These are phyloP conservation scores for Euphorbia peplus DNA, from an alignment of 345 rosid genomes.

Conservation along the genomic window DNA sequence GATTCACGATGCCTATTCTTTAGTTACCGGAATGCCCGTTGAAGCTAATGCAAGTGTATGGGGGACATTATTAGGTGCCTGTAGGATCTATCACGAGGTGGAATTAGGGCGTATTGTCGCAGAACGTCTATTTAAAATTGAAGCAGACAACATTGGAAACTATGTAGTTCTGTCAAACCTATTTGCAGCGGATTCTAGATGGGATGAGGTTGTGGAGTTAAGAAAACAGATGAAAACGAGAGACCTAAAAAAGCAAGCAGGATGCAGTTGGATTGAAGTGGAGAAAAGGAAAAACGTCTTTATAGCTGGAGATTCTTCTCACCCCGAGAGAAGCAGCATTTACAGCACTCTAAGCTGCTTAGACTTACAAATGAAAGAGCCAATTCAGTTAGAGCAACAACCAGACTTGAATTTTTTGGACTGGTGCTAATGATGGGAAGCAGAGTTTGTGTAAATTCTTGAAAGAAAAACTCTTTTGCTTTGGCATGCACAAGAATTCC, in stretches of 20 bases:
- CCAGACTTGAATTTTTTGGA: conserved; percentile 23
- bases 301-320: conserved; percentile 70
- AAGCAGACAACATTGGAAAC: conserved; percentile 55
- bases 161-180: conserved; percentile 76
- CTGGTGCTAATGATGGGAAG: conserved; percentile 13
- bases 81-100: conserved; percentile 56
- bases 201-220: conserved; percentile 72
- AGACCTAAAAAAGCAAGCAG: conserved; percentile 74
- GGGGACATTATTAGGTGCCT: conserved; percentile 78
- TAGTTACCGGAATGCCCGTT: conserved; percentile 54
- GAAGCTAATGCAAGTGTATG: conserved; percentile 67
- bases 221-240: conserved; percentile 65
- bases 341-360: conserved; percentile 39
- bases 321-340: conserved; percentile 49
- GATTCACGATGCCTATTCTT: conserved; percentile 64
- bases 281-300: conserved; percentile 53
- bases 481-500: neutral
- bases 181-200: conserved; percentile 75
- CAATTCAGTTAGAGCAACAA: conserved; percentile 28
- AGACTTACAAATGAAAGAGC: conserved; percentile 58
- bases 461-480: neutral
- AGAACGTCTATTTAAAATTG: conserved; percentile 54
- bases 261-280: conserved; percentile 92
- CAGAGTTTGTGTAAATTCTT: neutral
- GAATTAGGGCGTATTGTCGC: conserved; percentile 61